Conservation (phyloP, 331 rosid species). For the Phaseolus coccineus region DNA sequence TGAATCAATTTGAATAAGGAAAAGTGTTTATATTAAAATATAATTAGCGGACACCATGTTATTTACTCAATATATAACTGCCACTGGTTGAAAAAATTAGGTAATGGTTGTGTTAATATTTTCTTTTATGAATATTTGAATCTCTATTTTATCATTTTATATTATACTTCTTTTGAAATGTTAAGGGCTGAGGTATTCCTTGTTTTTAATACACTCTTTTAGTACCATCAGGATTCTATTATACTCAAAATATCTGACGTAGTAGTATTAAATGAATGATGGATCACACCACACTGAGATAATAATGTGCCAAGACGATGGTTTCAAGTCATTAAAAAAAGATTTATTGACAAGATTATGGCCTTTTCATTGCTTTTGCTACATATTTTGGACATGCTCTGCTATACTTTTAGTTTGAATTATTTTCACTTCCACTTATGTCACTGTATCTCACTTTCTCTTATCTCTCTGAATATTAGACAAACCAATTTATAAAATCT, state of each 20-base stretch:
- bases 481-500: constrained; percentile 20
- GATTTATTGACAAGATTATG: constrained; percentile 3
- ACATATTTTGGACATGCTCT: not conserved
- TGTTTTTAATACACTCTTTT: constrained; percentile 5
- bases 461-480: constrained; percentile 10
- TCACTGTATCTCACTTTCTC: constrained; percentile 18
- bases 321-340: not conserved
- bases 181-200: constrained; percentile 10
- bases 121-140: constrained; percentile 16
- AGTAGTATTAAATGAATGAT: constrained; percentile 25
- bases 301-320: constrained; percentile 21
- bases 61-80: constrained; percentile 15
- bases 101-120: not conserved
- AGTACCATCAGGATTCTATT: constrained; percentile 16
- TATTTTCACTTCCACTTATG: not conserved
- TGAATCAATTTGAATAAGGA: too few species aligned
- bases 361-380: constrained; percentile 11
- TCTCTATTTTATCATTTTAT: constrained; percentile 24
- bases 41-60: not conserved
- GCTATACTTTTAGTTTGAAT: not conserved
- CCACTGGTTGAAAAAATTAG: constrained; percentile 1
- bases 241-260: not conserved
- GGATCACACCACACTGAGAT: constrained; percentile 17
- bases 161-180: constrained; percentile 22
- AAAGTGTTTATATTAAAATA: constrained; percentile 11